A percentile compares a stretch with the other conserved stretches of the same genome.
phyloP scores from a whole-genome alignment of 495 filamentous ascomycete genomes.

The Penicillium roqueforti region DNA sequence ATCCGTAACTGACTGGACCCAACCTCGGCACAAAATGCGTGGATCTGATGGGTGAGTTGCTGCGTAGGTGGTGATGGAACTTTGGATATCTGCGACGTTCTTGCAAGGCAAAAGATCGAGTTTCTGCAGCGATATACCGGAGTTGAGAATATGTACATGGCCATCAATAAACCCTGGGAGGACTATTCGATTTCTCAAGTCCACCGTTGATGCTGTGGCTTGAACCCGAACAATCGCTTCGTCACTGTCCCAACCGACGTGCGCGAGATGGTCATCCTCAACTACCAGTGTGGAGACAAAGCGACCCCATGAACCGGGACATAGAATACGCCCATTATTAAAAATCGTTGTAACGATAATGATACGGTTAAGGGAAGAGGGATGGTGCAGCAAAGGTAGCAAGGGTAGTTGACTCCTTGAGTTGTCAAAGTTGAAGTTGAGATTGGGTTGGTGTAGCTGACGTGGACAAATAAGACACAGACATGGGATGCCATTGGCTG shows the following conservation, averaged over 20 bases:
- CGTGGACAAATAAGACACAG: too few relatives aligned
- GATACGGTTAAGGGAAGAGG: too few relatives aligned
- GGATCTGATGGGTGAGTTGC: slow-evolving; percentile 38
- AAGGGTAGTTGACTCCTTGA: too few relatives aligned
- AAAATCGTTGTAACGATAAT: slow-evolving; percentile 27
- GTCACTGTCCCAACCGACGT: slow-evolving; percentile 38
- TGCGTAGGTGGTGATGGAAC: slow-evolving; percentile 45
- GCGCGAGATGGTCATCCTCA: slow-evolving; percentile 28
- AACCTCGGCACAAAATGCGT: slow-evolving; percentile 54
- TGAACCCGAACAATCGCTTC: slow-evolving; percentile 12
- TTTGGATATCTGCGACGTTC: slow-evolving; percentile 48
- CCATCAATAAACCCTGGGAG: slow-evolving; percentile 62
- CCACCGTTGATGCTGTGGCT: slow-evolving; percentile 23
- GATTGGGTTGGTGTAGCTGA: too few relatives aligned
- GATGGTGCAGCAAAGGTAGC: neutral
- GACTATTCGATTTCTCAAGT: slow-evolving; percentile 44
- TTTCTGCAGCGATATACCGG: slow-evolving; percentile 56
- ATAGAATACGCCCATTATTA: slow-evolving; percentile 33
- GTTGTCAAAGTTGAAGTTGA: too few relatives aligned
- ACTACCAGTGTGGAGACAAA: slow-evolving; percentile 29
- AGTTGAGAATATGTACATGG: slow-evolving; percentile 58
- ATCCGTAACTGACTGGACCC: slow-evolving; percentile 58
- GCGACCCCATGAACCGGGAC: neutral
- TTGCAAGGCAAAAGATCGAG: slow-evolving; percentile 49
- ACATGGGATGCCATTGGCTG: too few relatives aligned